Evolutionary conservation across 129 eudicot genomes (phyloP).

Genomic region (Daucus carota): DH1_v3.0 NC_030383.2:11935501-11936000

Average conservation of each 20-base stretch:
- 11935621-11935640: background rate
- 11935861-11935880: background rate
- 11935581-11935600: background rate
- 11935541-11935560: conserved; percentile 3
- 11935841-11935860: no score
- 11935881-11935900: conserved; percentile 14
- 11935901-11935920: background rate
- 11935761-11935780: conserved; percentile 23
- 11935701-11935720: conserved; percentile 15
- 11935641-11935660: background rate
- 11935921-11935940: conserved; percentile 4
- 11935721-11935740: conserved; percentile 6
- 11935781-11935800: conserved; percentile 30
- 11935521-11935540: no score
- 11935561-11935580: background rate
- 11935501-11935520: no score
- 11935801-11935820: conserved; percentile 59
- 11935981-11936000: background rate
- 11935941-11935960: background rate
- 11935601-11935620: background rate
- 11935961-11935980: background rate
- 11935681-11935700: conserved; percentile 2
- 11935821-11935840: conserved; percentile 17
- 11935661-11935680: background rate
- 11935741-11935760: conserved; percentile 17